Percentiles rank a stretch among this genome's conserved stretches.
These are phyloP conservation scores for Xylariaceae sp. DNA, from an alignment of 2,329 filamentous ascomycete species.

Conservation along the genomic window DNA sequence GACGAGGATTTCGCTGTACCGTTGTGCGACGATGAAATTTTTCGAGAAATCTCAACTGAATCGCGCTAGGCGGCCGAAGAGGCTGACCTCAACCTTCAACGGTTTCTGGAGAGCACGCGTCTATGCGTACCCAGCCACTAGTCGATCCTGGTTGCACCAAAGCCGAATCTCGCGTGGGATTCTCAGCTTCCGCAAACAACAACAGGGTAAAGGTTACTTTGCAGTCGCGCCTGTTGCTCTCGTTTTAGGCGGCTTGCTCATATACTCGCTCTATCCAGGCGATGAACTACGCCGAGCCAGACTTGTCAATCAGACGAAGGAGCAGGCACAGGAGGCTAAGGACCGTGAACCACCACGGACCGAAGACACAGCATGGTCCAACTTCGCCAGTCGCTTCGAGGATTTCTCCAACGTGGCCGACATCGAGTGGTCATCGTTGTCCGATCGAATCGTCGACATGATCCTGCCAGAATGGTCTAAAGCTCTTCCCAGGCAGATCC, in stretches of 20 bases:
- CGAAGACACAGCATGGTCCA: slow-evolving; percentile 48
- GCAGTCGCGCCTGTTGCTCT: slow-evolving; percentile 36
- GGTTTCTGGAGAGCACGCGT: slow-evolving; percentile 3
- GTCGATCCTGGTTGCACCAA: slow-evolving; percentile 18
- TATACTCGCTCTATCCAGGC: slow-evolving; percentile 44
- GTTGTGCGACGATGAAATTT: slow-evolving; percentile 22
- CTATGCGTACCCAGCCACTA: neutral
- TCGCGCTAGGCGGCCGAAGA: slow-evolving; percentile 12
- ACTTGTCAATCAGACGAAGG: slow-evolving; percentile 17
- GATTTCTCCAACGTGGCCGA: slow-evolving; percentile 58
- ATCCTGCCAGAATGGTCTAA: slow-evolving; percentile 85
- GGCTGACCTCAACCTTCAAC: slow-evolving; percentile 20
- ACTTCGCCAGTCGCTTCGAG: slow-evolving; percentile 52
- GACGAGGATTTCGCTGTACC: slow-evolving; percentile 15
- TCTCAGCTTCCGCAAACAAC: slow-evolving; percentile 28
- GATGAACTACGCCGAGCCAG: slow-evolving; percentile 37
- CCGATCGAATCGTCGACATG: slow-evolving; percentile 66
- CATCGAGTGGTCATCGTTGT: slow-evolving; percentile 56
- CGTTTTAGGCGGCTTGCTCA: slow-evolving; percentile 41
- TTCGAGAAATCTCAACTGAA: slow-evolving; percentile 19
- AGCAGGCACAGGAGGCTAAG: slow-evolving; percentile 9
- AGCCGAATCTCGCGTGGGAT: slow-evolving; percentile 30
- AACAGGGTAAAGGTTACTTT: slow-evolving; percentile 33
- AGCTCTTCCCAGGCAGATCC: slow-evolving; percentile 72
- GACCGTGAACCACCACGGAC: slow-evolving; percentile 12